Percentiles rank a stretch among this genome's conserved stretches.
Conservation (phyloP, 2,329 filamentous ascomycete genomes). For the Colletotrichum siamense region DNA sequence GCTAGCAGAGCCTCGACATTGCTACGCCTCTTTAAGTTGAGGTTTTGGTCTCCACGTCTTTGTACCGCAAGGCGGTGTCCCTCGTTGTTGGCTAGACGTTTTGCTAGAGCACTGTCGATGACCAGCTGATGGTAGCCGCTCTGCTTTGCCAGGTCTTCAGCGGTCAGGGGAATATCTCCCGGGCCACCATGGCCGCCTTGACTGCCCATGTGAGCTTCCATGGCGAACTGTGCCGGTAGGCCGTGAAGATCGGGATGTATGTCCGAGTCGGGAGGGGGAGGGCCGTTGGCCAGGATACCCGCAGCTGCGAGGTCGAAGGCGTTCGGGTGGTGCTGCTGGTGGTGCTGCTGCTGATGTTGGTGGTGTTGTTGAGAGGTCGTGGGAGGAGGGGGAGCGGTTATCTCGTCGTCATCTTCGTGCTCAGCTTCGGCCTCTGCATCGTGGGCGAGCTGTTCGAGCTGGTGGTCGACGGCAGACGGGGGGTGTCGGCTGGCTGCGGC, state of each 20-base stretch:
- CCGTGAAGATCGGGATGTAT: conserved; percentile 30
- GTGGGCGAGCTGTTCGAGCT: conserved; percentile 34
- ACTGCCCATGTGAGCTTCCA: conserved; percentile 26
- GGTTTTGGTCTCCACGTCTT: conserved; percentile 56
- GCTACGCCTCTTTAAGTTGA: conserved; percentile 63
- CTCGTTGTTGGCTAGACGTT: conserved; percentile 54
- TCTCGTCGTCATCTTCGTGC: conserved; percentile 19
- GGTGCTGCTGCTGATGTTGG: conserved; percentile 26
- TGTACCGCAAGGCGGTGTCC: conserved; percentile 57
- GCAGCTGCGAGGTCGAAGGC: conserved; percentile 34
- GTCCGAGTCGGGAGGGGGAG: conserved; percentile 24
- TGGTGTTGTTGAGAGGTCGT: conserved; percentile 9
- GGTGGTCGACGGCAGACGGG: conserved; percentile 34
- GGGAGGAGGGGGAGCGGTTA: conserved; percentile 5
- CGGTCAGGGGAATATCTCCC: conserved; percentile 34
- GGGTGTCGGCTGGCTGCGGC: conserved; percentile 29
- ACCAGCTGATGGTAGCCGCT: conserved; percentile 53
- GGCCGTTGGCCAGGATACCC: conserved; percentile 35
- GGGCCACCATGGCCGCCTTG: not conserved
- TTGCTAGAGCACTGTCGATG: conserved; percentile 61
- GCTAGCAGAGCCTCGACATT: conserved; percentile 66
- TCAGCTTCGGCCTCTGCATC: conserved; percentile 26
- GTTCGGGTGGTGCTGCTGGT: conserved; percentile 20
- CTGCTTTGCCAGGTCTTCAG: conserved; percentile 51
- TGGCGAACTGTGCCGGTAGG: conserved; percentile 25